phyloP scores from a whole-genome alignment of 768 basidiomycete species.

The Xerocomellus intermedius region DNA sequence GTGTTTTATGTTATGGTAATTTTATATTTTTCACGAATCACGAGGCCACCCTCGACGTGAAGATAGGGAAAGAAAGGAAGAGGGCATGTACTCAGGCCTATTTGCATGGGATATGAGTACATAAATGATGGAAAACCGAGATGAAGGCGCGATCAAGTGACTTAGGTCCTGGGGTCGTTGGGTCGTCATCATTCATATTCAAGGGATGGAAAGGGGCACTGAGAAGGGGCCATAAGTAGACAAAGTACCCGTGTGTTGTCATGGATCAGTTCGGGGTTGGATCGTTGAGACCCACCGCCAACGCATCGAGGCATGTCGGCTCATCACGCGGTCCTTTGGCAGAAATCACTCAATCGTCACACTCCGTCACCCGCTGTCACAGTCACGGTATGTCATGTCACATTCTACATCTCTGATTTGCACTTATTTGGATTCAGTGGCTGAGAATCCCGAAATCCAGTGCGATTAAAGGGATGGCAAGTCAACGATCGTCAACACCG shows the following conservation, averaged over 20 bases:
- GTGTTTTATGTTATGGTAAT: not conserved
- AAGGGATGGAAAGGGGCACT: too few relatives aligned
- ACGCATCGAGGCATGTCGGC: not conserved
- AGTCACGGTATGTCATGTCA: slow-evolving; percentile 5
- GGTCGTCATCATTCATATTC: too few relatives aligned
- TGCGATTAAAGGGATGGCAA: slow-evolving; percentile 35
- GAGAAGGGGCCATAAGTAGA: slow-evolving; percentile 4
- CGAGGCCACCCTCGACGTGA: not conserved
- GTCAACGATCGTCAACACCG: slow-evolving; percentile 55
- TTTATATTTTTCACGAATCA: not conserved
- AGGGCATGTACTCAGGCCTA: too few relatives aligned
- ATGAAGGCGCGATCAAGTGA: too few relatives aligned
- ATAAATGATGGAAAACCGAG: not conserved
- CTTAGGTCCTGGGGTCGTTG: too few relatives aligned
- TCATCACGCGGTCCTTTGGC: slow-evolving; percentile 25
- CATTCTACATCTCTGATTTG: slow-evolving; percentile 11
- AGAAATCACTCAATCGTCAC: slow-evolving; percentile 31
- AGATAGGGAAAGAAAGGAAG: not conserved
- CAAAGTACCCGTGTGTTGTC: slow-evolving; percentile 7
- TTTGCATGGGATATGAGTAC: not conserved
- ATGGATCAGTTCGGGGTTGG: not conserved
- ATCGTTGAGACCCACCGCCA: too few relatives aligned
- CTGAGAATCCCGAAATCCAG: slow-evolving; percentile 15
- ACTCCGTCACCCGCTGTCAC: slow-evolving; percentile 13
- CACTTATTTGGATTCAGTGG: slow-evolving; percentile 26